phyloP scores from a whole-genome alignment of 345 rosid genomes.

The Ceriops tagal region DNA sequence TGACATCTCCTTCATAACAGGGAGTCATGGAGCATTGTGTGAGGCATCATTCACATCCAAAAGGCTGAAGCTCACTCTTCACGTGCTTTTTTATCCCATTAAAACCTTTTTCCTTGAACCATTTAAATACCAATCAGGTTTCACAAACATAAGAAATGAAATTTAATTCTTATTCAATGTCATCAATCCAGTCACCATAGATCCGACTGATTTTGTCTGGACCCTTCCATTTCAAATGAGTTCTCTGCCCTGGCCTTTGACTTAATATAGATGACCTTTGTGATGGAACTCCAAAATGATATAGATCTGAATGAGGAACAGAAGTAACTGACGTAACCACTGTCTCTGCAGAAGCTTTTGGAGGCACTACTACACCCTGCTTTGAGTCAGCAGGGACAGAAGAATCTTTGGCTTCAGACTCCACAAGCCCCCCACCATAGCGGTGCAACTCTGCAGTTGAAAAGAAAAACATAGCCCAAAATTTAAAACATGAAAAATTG shows the following conservation, averaged over 20 bases:
- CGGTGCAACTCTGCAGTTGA: slow-evolving; percentile 68
- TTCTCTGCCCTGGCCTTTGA: slow-evolving; percentile 79
- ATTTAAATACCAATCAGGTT: slow-evolving; percentile 5
- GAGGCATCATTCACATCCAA: slow-evolving; percentile 8
- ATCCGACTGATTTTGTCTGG: slow-evolving; percentile 94
- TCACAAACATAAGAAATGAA: slow-evolving; percentile 6
- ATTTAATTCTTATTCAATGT: slow-evolving; percentile 46
- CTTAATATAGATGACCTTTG: slow-evolving; percentile 62
- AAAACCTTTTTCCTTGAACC: slow-evolving; percentile 7
- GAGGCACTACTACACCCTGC: slow-evolving; percentile 47
- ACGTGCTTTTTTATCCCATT: slow-evolving; percentile 5
- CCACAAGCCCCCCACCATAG: slow-evolving; percentile 79
- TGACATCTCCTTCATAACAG: too few relatives aligned
- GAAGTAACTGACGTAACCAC: slow-evolving; percentile 40
- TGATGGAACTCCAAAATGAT: slow-evolving; percentile 63
- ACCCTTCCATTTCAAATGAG: slow-evolving; percentile 94
- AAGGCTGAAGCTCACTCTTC: slow-evolving; percentile 16
- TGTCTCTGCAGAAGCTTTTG: slow-evolving; percentile 50
- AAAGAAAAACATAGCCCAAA: not conserved
- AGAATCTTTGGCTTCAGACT: slow-evolving; percentile 55
- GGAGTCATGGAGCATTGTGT: slow-evolving; percentile 14
- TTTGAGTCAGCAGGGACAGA: slow-evolving; percentile 51
- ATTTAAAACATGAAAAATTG: not conserved
- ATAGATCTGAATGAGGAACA: slow-evolving; percentile 54
- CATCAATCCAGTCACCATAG: slow-evolving; percentile 99